A percentile compares a stretch with the other conserved stretches of the same genome.
phyloP scores from a whole-genome alignment of 2,329 filamentous ascomycete species.

The Zarea fungicola region DNA sequence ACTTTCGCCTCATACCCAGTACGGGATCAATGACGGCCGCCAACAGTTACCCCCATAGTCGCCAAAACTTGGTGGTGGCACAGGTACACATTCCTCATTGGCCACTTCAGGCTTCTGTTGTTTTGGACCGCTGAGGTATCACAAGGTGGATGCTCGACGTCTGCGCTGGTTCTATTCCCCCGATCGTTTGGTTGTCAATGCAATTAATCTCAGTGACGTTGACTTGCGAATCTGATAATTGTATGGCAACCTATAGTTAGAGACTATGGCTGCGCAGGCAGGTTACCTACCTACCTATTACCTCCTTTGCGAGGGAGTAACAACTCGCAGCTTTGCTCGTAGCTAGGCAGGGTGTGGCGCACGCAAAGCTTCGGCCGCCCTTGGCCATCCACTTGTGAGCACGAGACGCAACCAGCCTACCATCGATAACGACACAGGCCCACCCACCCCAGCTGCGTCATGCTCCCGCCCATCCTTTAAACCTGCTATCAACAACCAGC shows the following conservation, averaged over 20 bases:
- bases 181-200: too few species aligned
- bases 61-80: background rate
- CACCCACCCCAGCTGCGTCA: slow-evolving; percentile 14
- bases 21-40: background rate
- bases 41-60: background rate
- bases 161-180: background rate
- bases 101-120: background rate
- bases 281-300: too few species aligned
- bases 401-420: slow-evolving; percentile 10
- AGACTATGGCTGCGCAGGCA: too few species aligned
- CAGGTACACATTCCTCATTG: background rate
- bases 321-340: background rate
- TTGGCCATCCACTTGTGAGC: background rate
- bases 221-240: too few species aligned
- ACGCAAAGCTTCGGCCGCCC: slow-evolving; percentile 5
- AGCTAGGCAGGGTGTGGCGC: slow-evolving; percentile 1
- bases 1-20: background rate
- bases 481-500: slow-evolving; percentile 4
- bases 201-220: too few species aligned
- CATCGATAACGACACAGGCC: slow-evolving; percentile 12
- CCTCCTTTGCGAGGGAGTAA: background rate
- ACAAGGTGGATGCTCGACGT: background rate
- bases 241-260: too few species aligned
- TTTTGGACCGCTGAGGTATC: slow-evolving; percentile 1
- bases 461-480: slow-evolving; percentile 12